A percentile compares a stretch with the other conserved stretches of the same genome.
phyloP scores from a whole-genome alignment of 495 filamentous ascomycete species.

The Tuber brumale region DNA sequence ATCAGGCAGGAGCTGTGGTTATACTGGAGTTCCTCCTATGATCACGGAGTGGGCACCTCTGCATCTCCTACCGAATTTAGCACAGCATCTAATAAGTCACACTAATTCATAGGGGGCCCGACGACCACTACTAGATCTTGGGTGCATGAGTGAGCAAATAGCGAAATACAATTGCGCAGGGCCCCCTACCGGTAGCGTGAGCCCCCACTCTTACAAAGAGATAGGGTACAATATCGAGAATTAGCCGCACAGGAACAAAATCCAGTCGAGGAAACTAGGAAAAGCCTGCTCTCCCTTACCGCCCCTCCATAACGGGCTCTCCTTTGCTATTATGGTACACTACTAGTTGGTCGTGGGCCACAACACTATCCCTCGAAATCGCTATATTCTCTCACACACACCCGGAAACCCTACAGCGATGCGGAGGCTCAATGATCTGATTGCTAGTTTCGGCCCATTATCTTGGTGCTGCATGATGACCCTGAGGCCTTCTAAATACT shows the following conservation, averaged over 20 bases:
- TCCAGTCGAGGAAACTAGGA: neutral
- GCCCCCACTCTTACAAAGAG: neutral
- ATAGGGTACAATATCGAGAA: neutral
- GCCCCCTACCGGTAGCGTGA: neutral
- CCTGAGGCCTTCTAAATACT: neutral
- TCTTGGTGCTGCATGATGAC: neutral
- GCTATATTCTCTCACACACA: neutral
- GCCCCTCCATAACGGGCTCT: neutral
- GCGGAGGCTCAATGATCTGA: neutral
- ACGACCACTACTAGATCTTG: no score
- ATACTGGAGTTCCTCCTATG: no score
- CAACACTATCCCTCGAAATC: neutral
- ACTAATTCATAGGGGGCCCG: no score
- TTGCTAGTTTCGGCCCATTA: neutral
- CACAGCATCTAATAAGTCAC: no score
- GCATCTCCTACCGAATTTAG: no score
- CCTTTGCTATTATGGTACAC: neutral
- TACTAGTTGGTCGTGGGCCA: neutral
- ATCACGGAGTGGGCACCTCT: no score
- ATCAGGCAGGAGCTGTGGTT: no score
- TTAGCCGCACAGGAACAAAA: neutral
- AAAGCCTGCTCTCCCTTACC: neutral
- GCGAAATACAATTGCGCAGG: neutral
- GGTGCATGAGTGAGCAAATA: no score
- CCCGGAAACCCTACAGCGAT: neutral